Evolutionary conservation across 192 early-diverging fungal species (phyloP).

Genomic region (Coemansia sp.): DNA sequence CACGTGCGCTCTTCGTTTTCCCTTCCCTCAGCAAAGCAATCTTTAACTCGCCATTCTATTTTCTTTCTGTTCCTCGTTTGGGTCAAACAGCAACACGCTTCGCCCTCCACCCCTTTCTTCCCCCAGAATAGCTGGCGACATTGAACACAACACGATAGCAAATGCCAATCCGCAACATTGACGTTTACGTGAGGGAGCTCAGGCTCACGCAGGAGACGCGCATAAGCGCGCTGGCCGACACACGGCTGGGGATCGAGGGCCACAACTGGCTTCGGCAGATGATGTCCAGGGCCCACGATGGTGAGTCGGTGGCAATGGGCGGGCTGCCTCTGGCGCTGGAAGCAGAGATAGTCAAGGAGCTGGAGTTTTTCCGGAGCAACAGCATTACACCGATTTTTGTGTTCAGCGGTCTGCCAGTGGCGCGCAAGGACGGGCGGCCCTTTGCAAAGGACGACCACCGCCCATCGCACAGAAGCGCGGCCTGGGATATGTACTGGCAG

Average conservation of each 20-base stretch:
- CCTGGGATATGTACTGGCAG: slow-evolving; percentile 71
- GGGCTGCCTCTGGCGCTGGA: slow-evolving; percentile 64
- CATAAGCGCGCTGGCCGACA: slow-evolving; percentile 62
- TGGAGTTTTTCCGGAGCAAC: slow-evolving; percentile 57
- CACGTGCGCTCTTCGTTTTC: too few relatives aligned
- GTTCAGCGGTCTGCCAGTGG: slow-evolving; percentile 70
- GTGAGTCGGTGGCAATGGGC: slow-evolving; percentile 65
- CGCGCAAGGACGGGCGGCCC: slow-evolving; percentile 69
- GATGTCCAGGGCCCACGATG: slow-evolving; percentile 59
- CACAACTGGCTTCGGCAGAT: slow-evolving; percentile 78
- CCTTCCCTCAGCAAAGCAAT: too few relatives aligned
- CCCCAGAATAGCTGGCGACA: not conserved
- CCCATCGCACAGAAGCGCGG: slow-evolving; percentile 61
- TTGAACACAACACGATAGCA: not conserved
- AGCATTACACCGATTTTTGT: slow-evolving; percentile 78
- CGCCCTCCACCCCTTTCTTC: not conserved
- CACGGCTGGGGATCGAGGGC: slow-evolving; percentile 79
- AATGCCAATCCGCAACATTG: slow-evolving; percentile 54
- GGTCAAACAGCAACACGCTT: too few relatives aligned
- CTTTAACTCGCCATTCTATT: too few relatives aligned
- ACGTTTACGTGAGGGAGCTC: slow-evolving; percentile 58
- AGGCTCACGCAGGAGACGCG: slow-evolving; percentile 61
- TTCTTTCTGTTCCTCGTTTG: too few relatives aligned
- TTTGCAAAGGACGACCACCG: slow-evolving; percentile 67
- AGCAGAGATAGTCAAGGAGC: slow-evolving; percentile 66